Evolutionary conservation across 495 filamentous ascomycete species (phyloP).

Genomic region (Penicillium pancosmium): DNA sequence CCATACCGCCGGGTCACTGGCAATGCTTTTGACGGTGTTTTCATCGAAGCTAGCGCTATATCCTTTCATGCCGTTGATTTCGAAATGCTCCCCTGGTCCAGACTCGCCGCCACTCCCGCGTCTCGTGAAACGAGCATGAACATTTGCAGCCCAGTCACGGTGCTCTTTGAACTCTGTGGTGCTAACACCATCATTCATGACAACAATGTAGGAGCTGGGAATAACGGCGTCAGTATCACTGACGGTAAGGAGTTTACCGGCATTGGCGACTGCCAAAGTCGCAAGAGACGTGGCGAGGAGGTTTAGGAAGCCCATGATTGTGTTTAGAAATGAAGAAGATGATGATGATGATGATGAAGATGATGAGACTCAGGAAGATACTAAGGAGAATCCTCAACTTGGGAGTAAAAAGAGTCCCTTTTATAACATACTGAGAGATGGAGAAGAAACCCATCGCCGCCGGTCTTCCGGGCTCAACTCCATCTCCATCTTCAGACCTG

Average conservation of each 20-base stretch:
- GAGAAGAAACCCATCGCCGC: constrained; percentile 13
- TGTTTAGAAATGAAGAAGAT: constrained; percentile 12
- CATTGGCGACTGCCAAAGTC: constrained; percentile 18
- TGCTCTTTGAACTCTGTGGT: constrained; percentile 9
- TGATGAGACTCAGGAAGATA: constrained; percentile 10
- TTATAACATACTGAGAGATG: constrained; percentile 5
- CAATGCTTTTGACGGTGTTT: constrained; percentile 74
- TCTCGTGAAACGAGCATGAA: constrained; percentile 7
- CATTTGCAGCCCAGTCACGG: constrained; percentile 14
- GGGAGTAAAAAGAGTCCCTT: background rate
- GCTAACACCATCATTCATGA: constrained; percentile 22
- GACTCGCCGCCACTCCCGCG: constrained; percentile 9
- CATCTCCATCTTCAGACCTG: background rate
- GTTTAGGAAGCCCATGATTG: constrained; percentile 18
- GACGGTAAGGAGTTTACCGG: constrained; percentile 12
- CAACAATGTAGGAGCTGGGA: constrained; percentile 21
- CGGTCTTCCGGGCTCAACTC: constrained; percentile 13
- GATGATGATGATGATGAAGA: constrained; percentile 8
- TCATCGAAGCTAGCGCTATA: constrained; percentile 64
- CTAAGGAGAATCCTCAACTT: constrained; percentile 11
- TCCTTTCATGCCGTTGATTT: constrained; percentile 20
- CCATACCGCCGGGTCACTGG: constrained; percentile 77
- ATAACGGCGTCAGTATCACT: constrained; percentile 11
- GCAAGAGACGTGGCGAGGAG: constrained; percentile 16
- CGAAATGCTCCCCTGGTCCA: constrained; percentile 20